phyloP scores from a whole-genome alignment of 1,284 basidiomycete genomes.

The Phylloboletellus chloephorus region DNA sequence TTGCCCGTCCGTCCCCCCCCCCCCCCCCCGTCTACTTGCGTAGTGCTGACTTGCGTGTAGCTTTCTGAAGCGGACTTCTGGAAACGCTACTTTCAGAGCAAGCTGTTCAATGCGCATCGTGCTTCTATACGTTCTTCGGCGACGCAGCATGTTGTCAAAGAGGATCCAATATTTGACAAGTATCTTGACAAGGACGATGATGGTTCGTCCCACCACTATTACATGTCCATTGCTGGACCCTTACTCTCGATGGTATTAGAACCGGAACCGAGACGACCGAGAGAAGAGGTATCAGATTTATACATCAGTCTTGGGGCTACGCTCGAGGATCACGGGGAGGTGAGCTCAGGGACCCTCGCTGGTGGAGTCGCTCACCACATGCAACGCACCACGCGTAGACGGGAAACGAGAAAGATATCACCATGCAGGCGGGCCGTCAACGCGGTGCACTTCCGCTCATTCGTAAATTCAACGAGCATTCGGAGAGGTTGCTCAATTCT shows the following conservation, averaged over 20 bases:
- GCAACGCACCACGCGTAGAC: constrained; percentile 43
- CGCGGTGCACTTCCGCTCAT: constrained; percentile 87
- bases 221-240: not conserved
- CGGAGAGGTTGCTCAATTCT: constrained; percentile 78
- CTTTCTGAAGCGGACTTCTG: constrained; percentile 90
- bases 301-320: constrained; percentile 88
- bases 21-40: too few species aligned
- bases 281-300: constrained; percentile 66
- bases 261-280: constrained; percentile 70
- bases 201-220: constrained; percentile 44
- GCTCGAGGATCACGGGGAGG: constrained; percentile 87
- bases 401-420: constrained; percentile 83
- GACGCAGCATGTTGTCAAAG: constrained; percentile 79
- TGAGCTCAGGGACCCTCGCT: constrained; percentile 27
- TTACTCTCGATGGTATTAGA: constrained; percentile 41
- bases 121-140: constrained; percentile 87
- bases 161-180: constrained; percentile 92
- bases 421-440: constrained; percentile 94
- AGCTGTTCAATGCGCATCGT: constrained; percentile 90
- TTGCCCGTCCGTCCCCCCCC: too few species aligned
- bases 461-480: constrained; percentile 96
- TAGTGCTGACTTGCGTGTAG: constrained; percentile 36
- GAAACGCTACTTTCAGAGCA: constrained; percentile 94
- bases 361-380: not conserved
- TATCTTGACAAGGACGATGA: constrained; percentile 95